A percentile compares a stretch with the other conserved stretches of the same genome.
Evolutionary conservation across 202 grass and related monocot species (phyloP).

Genomic region (Bolboschoenoplectus hybrid): DNA sequence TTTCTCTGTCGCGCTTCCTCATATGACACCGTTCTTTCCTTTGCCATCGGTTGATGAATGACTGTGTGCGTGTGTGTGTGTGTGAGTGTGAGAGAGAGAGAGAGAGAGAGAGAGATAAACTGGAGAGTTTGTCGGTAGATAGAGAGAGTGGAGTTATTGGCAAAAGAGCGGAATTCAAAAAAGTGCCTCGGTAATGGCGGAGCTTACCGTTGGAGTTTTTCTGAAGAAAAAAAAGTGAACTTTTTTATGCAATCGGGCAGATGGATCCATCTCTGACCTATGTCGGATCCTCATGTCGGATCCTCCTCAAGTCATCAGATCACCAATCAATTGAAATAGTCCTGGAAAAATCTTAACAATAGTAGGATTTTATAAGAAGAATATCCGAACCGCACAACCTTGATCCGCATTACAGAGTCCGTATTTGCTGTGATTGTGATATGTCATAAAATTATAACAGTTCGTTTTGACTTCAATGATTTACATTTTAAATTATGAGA

Average conservation of each 20-base stretch:
- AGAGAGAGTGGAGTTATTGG: not conserved
- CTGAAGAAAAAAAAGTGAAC: not conserved
- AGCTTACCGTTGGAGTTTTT: conserved; percentile 58
- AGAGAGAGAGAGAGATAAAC: not conserved
- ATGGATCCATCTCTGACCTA: not conserved
- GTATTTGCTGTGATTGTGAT: too few relatives aligned
- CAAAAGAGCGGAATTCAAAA: not conserved
- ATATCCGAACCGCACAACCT: too few relatives aligned
- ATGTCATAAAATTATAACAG: too few relatives aligned
- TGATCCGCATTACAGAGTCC: too few relatives aligned
- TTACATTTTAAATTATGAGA: too few relatives aligned
- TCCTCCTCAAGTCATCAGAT: not conserved
- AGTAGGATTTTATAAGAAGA: too few relatives aligned
- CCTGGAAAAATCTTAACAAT: too few relatives aligned
- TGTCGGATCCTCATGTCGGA: not conserved
- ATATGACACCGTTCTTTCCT: conserved; percentile 53
- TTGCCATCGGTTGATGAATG: conserved; percentile 29
- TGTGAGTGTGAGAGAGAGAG: not conserved
- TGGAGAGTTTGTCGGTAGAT: conserved; percentile 33
- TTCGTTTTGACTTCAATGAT: too few relatives aligned
- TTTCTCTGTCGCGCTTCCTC: conserved; percentile 72
- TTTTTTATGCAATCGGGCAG: not conserved
- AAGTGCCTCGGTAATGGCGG: not conserved
- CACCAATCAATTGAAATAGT: too few relatives aligned
- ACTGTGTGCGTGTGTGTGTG: not conserved